Percentiles rank a stretch among this genome's conserved stretches.
Conservation (phyloP, 805 yeast species). For the Hermanozyma aechmeae region DNA sequence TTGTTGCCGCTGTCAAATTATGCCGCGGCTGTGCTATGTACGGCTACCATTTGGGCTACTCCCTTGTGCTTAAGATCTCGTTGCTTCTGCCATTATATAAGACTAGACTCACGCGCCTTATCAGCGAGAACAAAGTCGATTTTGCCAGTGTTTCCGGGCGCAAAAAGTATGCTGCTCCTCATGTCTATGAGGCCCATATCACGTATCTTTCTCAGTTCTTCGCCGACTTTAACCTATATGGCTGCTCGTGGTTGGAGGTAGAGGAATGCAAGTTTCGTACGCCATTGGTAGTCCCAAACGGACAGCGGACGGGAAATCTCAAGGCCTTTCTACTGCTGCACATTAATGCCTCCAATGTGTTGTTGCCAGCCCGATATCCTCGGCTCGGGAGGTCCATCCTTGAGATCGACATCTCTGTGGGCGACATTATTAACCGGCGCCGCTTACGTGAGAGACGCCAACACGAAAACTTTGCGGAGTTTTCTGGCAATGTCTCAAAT, state of each 20-base stretch:
- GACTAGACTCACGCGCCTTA: slow-evolving; percentile 42
- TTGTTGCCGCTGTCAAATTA: slow-evolving; percentile 49
- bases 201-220: slow-evolving; percentile 71
- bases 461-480: slow-evolving; percentile 43
- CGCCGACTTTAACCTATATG: slow-evolving; percentile 74
- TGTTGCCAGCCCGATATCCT: slow-evolving; percentile 17
- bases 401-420: slow-evolving; percentile 64
- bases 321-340: no score
- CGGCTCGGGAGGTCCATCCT: slow-evolving; percentile 55
- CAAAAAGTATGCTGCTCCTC: not conserved
- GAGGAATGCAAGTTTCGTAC: slow-evolving; percentile 41
- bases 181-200: slow-evolving; percentile 65
- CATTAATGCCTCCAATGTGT: no score
- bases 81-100: slow-evolving; percentile 54
- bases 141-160: slow-evolving; percentile 3
- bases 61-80: slow-evolving; percentile 59
- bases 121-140: slow-evolving; percentile 14
- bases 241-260: slow-evolving; percentile 69
- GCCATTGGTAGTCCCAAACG: no score
- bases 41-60: slow-evolving; percentile 65
- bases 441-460: slow-evolving; percentile 34
- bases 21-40: slow-evolving; percentile 78
- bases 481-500: no score
- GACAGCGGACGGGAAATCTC: no score
- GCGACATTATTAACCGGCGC: slow-evolving; percentile 49